Conservation (phyloP, 306 rosid genomes). For the Urtica urens region DNA sequence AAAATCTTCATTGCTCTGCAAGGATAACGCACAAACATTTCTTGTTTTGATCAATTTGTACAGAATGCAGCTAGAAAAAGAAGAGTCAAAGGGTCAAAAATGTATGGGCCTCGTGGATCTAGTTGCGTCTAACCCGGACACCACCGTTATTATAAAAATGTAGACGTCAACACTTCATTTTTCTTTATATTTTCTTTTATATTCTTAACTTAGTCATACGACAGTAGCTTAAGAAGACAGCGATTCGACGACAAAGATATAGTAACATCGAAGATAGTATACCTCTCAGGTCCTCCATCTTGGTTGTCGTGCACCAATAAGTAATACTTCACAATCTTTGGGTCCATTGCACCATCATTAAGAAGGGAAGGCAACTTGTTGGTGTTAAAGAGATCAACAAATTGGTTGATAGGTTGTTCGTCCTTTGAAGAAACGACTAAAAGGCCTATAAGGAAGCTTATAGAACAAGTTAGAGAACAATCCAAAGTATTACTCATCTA, state of each 20-base stretch:
- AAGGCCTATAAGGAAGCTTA: conserved; percentile 55
- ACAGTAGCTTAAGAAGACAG: no score
- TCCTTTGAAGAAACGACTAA: conserved; percentile 89
- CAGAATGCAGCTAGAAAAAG: no score
- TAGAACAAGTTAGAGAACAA: conserved; percentile 5
- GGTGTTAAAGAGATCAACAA: conserved; percentile 61
- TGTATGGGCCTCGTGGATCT: no score
- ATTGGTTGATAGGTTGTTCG: conserved; percentile 72
- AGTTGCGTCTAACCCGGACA: no score
- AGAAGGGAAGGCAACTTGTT: conserved; percentile 80
- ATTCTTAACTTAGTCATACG: no score
- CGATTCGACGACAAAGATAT: not conserved
- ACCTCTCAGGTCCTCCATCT: conserved; percentile 72
- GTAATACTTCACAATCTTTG: conserved; percentile 79
- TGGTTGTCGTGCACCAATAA: conserved; percentile 88
- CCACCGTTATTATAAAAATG: no score
- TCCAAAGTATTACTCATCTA: no score
- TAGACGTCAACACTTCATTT: no score
- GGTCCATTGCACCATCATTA: conserved; percentile 85
- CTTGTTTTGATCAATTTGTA: no score
- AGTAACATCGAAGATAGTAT: conserved; percentile 18
- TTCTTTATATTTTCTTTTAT: no score
- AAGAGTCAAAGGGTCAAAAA: no score
- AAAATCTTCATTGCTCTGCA: conserved; percentile 66
- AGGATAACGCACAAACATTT: conserved; percentile 8